Base-by-base conservation (phyloP, 495 filamentous ascomycete genomes). In the Tirmania nivea region DNA sequence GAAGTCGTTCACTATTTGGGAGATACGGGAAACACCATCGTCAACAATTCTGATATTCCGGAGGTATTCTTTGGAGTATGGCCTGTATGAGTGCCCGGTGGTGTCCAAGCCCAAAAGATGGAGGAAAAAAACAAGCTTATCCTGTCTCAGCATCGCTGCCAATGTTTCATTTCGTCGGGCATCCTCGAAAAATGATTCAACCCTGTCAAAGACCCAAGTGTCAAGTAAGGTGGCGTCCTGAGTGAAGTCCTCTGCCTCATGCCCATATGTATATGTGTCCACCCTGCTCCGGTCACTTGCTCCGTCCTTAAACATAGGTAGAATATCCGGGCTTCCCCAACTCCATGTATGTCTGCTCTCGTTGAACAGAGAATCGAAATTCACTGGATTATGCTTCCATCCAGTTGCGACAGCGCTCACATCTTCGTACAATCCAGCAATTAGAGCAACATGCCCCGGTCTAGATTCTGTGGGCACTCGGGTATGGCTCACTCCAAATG, bases 361-460 rank as follows among this genome's bases (percentile, higher is more conserved):
- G 63, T 99, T 99, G 75, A 99, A 99, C 10, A 99, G 83, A 59
- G 88, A 94, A 69, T 99, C 92, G 62, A 99, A 99, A 64, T 95
- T 84, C 57, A 99, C 92, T 0, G 92, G 90, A 64, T 99, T 99
- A 61, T 95, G 68, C 67, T 96, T 96, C 92, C 92, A 99, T 12
- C 92, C 92, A 9, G 92, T 99, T 35, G 82, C 94, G 17, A 99
- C 92, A 3, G 92, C 81, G 45, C 89, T 95, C 7, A 99, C 92
- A 71, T 99, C 92, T 66, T 99, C 92, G 64, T 99, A 99, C 49
- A 99, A 70, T 14, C 92, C 92, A 17, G 92, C 92, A 61, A 99
- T 99, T 49, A 99, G 75, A 17, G 92, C 92, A 57, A 99, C 92
- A 74, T 99, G 92, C 34, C 92, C 92, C 0, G 92, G 92, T 35